Conservation (phyloP, 108 stramenopile genomes). For the Pseudonitzschia delicatissima region DNA sequence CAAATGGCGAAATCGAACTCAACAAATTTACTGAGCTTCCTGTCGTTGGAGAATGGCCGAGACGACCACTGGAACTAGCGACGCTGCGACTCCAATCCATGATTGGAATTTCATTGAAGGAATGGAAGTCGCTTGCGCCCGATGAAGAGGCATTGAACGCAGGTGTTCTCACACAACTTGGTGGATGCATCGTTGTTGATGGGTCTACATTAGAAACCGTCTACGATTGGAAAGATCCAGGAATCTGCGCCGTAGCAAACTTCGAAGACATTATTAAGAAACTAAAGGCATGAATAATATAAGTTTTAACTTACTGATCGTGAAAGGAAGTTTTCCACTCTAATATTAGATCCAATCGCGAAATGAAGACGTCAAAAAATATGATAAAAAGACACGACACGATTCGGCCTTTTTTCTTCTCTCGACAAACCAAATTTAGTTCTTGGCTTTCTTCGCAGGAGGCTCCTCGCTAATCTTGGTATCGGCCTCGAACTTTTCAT, state of each 20-base stretch:
- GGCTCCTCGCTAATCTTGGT: conserved; percentile 42
- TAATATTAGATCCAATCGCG: too few species aligned
- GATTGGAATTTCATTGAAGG: conserved; percentile 78
- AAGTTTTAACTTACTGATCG: too few species aligned
- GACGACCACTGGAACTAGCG: conserved; percentile 86
- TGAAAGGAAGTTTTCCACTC: too few species aligned
- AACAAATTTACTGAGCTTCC: conserved; percentile 83
- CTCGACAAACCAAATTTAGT: conserved; percentile 16
- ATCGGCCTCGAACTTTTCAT: conserved; percentile 81
- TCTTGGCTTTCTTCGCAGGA: conserved; percentile 63
- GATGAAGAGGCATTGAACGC: conserved; percentile 59
- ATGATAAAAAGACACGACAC: too few species aligned
- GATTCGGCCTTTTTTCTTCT: not conserved
- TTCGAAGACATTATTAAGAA: conserved; percentile 80
- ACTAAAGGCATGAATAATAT: conserved; percentile 17
- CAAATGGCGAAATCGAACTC: conserved; percentile 42
- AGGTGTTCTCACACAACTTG: conserved; percentile 84
- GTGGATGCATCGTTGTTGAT: conserved; percentile 71
- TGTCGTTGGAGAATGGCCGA: conserved; percentile 79
- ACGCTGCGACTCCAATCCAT: conserved; percentile 88
- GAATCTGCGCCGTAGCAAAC: conserved; percentile 86
- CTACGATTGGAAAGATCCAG: conserved; percentile 80
- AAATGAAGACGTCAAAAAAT: too few species aligned
- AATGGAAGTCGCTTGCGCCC: conserved; percentile 82
- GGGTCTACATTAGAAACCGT: conserved; percentile 31